phyloP scores from a whole-genome alignment of 75 land plant species.

The Cupressus sempervirens region DNA sequence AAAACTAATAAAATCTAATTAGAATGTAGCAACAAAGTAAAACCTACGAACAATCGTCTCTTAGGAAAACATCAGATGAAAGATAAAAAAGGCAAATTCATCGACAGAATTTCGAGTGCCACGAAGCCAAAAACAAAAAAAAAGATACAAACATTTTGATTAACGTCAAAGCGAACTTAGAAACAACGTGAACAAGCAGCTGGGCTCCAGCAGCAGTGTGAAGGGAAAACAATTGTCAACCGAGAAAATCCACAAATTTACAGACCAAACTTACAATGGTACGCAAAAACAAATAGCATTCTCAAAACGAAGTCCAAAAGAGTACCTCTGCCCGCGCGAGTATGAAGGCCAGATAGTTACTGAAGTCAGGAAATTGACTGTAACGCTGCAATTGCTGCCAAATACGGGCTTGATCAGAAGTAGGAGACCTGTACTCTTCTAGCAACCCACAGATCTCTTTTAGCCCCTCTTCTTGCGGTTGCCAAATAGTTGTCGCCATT shows the following conservation, averaged over 20 bases:
- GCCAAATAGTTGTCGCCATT: conserved; percentile 43
- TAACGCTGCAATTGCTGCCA: conserved; percentile 88
- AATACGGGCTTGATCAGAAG: conserved; percentile 71
- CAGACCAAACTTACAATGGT: background rate
- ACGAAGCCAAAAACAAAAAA: background rate
- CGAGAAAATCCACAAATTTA: background rate
- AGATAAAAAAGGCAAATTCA: background rate
- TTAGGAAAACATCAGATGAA: background rate
- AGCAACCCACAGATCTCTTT: conserved; percentile 81
- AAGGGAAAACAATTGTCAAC: background rate
- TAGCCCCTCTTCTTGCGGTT: conserved; percentile 79
- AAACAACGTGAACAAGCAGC: background rate
- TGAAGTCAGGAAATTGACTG: conserved; percentile 89
- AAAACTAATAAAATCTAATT: background rate
- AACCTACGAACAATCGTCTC: background rate
- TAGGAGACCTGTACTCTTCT: conserved; percentile 69
- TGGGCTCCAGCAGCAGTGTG: background rate
- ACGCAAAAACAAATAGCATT: background rate
- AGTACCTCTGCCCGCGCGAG: conserved; percentile 80
- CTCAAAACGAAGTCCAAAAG: too few species aligned
- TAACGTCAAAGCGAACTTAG: background rate
- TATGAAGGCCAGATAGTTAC: conserved; percentile 88
- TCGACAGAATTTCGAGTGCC: background rate
- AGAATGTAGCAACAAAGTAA: background rate
- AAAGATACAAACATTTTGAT: background rate